phyloP scores from a whole-genome alignment of 2,329 filamentous ascomycete species.

The Colletotrichum sp. region DNA sequence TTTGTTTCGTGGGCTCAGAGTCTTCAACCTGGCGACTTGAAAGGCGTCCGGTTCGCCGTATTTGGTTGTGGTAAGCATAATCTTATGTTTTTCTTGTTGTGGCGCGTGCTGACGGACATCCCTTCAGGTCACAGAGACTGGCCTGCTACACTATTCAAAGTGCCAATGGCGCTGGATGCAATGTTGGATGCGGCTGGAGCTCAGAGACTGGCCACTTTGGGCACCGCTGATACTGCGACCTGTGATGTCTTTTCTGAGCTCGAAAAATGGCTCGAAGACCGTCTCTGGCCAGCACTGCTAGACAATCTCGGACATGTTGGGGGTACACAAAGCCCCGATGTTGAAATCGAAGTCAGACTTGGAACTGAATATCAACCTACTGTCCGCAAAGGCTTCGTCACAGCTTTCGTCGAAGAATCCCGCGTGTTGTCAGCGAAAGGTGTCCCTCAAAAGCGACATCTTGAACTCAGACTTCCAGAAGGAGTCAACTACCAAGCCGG shows the following conservation, averaged over 20 bases:
- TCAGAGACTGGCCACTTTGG: constrained; percentile 44
- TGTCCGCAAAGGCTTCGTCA: constrained; percentile 58
- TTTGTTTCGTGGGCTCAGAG: constrained; percentile 68
- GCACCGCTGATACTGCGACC: constrained; percentile 60
- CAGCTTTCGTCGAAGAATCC: constrained; percentile 60
- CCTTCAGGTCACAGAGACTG: constrained; percentile 44
- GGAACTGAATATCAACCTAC: constrained; percentile 57
- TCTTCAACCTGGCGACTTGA: constrained; percentile 45
- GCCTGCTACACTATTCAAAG: constrained; percentile 66
- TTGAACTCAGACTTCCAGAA: background rate
- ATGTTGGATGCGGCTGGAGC: constrained; percentile 22
- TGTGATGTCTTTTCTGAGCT: constrained; percentile 73
- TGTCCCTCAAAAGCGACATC: background rate
- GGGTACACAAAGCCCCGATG: constrained; percentile 37
- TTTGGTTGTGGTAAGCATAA: constrained; percentile 61
- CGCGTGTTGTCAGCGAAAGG: constrained; percentile 43
- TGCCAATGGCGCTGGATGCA: constrained; percentile 35
- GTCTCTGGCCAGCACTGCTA: constrained; percentile 52
- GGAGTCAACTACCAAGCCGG: background rate
- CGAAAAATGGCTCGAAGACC: constrained; percentile 68
- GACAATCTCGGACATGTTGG: background rate
- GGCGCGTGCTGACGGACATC: background rate
- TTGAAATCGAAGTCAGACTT: constrained; percentile 43
- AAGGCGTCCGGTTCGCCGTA: constrained; percentile 63
- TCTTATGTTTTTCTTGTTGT: background rate